A percentile compares a stretch with the other conserved stretches of the same genome.
Conservation (phyloP, 805 yeast species). For the Naumovozyma castellii region DNA sequence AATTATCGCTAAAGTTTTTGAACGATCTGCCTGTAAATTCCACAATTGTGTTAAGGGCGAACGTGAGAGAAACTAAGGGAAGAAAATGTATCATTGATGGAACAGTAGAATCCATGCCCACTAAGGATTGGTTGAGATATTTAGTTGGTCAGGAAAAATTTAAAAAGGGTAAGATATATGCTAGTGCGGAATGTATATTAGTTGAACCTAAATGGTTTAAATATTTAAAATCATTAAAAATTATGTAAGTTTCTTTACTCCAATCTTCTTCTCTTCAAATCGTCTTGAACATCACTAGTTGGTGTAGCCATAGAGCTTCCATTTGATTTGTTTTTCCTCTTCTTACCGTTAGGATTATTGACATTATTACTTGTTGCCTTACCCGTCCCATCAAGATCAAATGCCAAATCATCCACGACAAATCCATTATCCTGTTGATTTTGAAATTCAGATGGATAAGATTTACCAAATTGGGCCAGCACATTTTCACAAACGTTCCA, state of each 20-base stretch:
- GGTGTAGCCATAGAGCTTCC: slow-evolving; percentile 31
- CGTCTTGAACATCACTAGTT: slow-evolving; percentile 25
- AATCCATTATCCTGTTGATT: slow-evolving; percentile 18
- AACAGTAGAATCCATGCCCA: slow-evolving; percentile 36
- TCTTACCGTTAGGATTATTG: slow-evolving; percentile 12
- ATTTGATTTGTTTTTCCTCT: slow-evolving; percentile 25
- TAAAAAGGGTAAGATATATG: slow-evolving; percentile 29
- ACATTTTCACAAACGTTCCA: slow-evolving; percentile 27
- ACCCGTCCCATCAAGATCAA: slow-evolving; percentile 30
- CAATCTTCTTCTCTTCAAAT: slow-evolving; percentile 27
- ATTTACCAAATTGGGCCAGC: slow-evolving; percentile 26
- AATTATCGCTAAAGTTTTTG: slow-evolving; percentile 50
- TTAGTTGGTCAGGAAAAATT: slow-evolving; percentile 1
- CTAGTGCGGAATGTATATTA: slow-evolving; percentile 57
- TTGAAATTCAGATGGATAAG: slow-evolving; percentile 28
- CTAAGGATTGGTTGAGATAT: not conserved
- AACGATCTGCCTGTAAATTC: slow-evolving; percentile 44
- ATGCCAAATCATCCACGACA: slow-evolving; percentile 29
- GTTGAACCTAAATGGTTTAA: slow-evolving; percentile 88
- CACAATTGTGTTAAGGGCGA: slow-evolving; percentile 57
- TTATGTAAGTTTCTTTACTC: slow-evolving; percentile 17
- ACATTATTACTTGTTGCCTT: slow-evolving; percentile 11
- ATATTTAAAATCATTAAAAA: slow-evolving; percentile 47
- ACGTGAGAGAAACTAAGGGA: slow-evolving; percentile 58
- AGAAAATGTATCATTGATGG: slow-evolving; percentile 79